Evolutionary conservation across 2,329 filamentous ascomycete species (phyloP), one percentile per base, ranked within the genome.

Genomic region (Colletotrichum sublineola): DNA sequence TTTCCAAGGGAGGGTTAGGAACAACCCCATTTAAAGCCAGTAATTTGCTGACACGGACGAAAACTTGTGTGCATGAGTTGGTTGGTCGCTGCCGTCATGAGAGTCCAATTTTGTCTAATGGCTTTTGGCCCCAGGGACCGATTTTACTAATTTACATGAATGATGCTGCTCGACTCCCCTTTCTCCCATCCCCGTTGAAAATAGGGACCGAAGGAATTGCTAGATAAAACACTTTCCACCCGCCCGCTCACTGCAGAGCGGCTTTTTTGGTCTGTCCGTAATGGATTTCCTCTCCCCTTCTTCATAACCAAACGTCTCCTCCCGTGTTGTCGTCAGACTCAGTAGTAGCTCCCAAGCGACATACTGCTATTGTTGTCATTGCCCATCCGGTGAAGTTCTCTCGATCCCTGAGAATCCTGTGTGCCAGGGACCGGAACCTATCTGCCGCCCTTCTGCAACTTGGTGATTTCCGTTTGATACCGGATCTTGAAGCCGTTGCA

Each of bases 401-500:
- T 42, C 36, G 38, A 58, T 18, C 36, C n/a, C 9, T 36, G 40
- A 46, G 14, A 64, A 64, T 48, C 31, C 58, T 33, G 42, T 18
- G 55, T 33, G 14, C 33, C 60, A 40, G 60, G 44, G 46, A 33
- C 52, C 38, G 44, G 60, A 62, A 18, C 60, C 73, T 73, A 73
- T 71, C 71, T 67, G 46, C 70, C 66, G 33, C 75, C 73, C 75
- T 77, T 78, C 70, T 76, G 75, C 87, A 92, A 87, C 81, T 91
- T 93, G 73, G 87, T 86, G 80, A 95, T 85, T 80, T 90, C 88
- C 75, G 85, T 89, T 78, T 89, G 87, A 79, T 89, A 95, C 67
- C 95, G 87, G 79, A 96, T 83, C 87, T 98, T 98, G 87, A 98
- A 98, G 7, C 96, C 96, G 83, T 99, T 99, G 86, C 96, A 97